Base-by-base conservation (phyloP, 306 rosid species). In the Datisca glomerata region DNA sequence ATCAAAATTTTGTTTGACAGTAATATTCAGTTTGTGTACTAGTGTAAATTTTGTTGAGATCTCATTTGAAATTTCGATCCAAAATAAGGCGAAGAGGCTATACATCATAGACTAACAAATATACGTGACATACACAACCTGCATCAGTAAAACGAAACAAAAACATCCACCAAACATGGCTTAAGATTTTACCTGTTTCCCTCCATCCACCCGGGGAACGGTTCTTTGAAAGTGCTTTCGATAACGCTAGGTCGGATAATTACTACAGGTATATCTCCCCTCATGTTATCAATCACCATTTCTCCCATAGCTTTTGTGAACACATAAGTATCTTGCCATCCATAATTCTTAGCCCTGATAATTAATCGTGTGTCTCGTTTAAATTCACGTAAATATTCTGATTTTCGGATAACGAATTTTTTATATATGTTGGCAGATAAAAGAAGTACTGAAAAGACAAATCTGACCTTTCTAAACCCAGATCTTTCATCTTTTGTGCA, bases 281-380 rank as follows among this genome's bases (percentile, higher is more conserved):
- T 84, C 78, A 84, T 39, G 16, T 67, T 64, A 56, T 84, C 84
- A 6, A 89, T 74, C 79, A 75, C 55, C 98, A 89, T 89, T 60
- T 89, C 98, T 46, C 98, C 98, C 95, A 84, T 89, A 16, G 98
- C 95, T 66, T 89, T 89, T 21, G 97, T 89, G 67, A 89, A 89
- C 57, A 78, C 98, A 22, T 89, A 89, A 6, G 95, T 89, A 65
- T 84, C 95, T 52, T 89, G 98, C 98, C 98, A 89, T 47, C 98
- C 98, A 41, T 49, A 78, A 57, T 31, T 60, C 44, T 71, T 71
- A 1, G 95, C 98, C 76, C 98, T 84, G 61, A 27, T 18, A n/a
- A n/a, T n/a, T n/a, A n/a, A n/a, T n/a, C n/a, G n/a, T n/a, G n/a
- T n/a, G n/a, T n/a, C n/a, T n/a, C n/a, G n/a, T n/a, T n/a, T n/a